phyloP scores from a whole-genome alignment of 345 rosid species.

The Erucastrum elatum region DNA sequence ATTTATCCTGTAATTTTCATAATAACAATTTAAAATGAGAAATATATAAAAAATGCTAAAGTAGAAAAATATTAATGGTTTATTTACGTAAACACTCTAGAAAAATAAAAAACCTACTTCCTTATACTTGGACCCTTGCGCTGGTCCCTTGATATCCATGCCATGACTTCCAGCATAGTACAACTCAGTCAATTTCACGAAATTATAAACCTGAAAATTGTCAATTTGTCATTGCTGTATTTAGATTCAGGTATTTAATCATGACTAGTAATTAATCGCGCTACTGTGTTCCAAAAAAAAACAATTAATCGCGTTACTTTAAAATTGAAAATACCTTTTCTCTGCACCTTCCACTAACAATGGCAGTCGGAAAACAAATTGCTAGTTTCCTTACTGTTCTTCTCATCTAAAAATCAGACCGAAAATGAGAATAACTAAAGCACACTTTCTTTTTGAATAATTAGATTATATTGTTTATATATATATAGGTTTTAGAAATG shows the following conservation, averaged over 20 bases:
- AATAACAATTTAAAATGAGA: not conserved
- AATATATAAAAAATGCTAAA: not conserved
- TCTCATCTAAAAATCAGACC: slow-evolving; percentile 63
- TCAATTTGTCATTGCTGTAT: not conserved
- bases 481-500: not conserved
- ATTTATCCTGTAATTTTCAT: slow-evolving; percentile 41
- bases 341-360: slow-evolving; percentile 89
- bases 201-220: slow-evolving; percentile 45
- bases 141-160: slow-evolving; percentile 96
- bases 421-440: not conserved
- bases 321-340: slow-evolving; percentile 66
- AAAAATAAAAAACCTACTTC: slow-evolving; percentile 34
- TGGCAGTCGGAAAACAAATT: slow-evolving; percentile 82
- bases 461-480: not conserved
- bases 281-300: not conserved
- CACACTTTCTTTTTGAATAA: not conserved
- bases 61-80: not conserved
- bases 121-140: slow-evolving; percentile 41
- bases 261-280: not conserved
- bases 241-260: not conserved
- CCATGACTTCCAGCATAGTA: slow-evolving; percentile 99
- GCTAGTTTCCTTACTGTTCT: slow-evolving; percentile 71
- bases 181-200: slow-evolving; percentile 73
- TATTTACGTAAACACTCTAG: slow-evolving; percentile 35
- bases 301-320: slow-evolving; percentile 20